A percentile compares a stretch with the other conserved stretches of the same genome.
phyloP scores from a whole-genome alignment of 2,329 filamentous ascomycete genomes.

The Colletotrichum tamarilloi region DNA sequence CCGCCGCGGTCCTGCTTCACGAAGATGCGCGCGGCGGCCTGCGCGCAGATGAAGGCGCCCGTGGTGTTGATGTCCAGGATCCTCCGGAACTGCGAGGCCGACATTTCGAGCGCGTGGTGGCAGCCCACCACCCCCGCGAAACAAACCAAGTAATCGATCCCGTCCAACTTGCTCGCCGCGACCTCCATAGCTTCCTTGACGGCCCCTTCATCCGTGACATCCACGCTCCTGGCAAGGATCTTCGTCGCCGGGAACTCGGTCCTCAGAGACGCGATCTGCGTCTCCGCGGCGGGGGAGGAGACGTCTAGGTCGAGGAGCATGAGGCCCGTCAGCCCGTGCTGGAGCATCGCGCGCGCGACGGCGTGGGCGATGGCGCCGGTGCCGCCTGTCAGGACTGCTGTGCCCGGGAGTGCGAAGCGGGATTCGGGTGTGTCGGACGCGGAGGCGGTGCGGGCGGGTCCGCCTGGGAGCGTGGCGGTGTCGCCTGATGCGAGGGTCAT shows the following conservation, averaged over 20 bases:
- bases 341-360: slow-evolving; percentile 75
- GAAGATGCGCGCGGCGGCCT: slow-evolving; percentile 70
- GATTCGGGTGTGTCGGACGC: slow-evolving; percentile 15
- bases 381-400: slow-evolving; percentile 70
- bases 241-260: slow-evolving; percentile 64
- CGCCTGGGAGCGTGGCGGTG: slow-evolving; percentile 22
- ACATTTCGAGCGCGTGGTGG: slow-evolving; percentile 69
- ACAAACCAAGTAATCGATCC: slow-evolving; percentile 63
- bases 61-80: slow-evolving; percentile 79
- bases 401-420: slow-evolving; percentile 47
- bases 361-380: slow-evolving; percentile 71
- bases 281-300: slow-evolving; percentile 47
- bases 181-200: slow-evolving; percentile 67
- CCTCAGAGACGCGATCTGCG: slow-evolving; percentile 55
- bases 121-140: slow-evolving; percentile 78
- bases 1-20: slow-evolving; percentile 62
- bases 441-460: slow-evolving; percentile 20
- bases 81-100: slow-evolving; percentile 67
- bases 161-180: slow-evolving; percentile 75
- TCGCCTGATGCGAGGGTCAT: slow-evolving; percentile 40
- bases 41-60: slow-evolving; percentile 76
- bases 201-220: slow-evolving; percentile 65
- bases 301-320: slow-evolving; percentile 69
- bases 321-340: slow-evolving; percentile 72
- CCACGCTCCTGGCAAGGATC: slow-evolving; percentile 63